A percentile compares a stretch with the other conserved stretches of the same genome.
These are phyloP conservation scores for Hordeum marinum DNA, from an alignment of 176 grass and related monocot species.

Conservation along the genomic window DNA sequence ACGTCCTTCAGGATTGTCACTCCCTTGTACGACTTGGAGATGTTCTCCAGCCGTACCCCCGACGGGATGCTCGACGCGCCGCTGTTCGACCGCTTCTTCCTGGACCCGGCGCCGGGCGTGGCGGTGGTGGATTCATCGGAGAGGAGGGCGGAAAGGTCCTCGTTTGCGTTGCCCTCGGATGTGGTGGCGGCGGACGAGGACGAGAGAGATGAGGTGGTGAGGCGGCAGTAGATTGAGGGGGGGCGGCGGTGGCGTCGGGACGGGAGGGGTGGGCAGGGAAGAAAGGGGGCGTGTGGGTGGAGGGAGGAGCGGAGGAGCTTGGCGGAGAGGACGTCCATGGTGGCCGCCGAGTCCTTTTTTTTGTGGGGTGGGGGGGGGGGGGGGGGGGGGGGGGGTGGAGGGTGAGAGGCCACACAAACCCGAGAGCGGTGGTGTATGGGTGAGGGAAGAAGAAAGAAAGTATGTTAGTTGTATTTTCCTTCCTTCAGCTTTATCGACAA, in stretches of 20 bases:
- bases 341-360: constrained; percentile 19
- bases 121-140: constrained; percentile 13
- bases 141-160: constrained; percentile 53
- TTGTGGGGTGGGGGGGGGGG: too few relatives aligned
- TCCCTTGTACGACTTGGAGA: constrained; percentile 82
- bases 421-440: neutral
- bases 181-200: constrained; percentile 27
- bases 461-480: neutral
- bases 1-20: constrained; percentile 79
- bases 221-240: constrained; percentile 29
- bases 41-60: constrained; percentile 72
- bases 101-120: constrained; percentile 7
- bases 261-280: neutral
- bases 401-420: constrained; percentile 26
- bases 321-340: constrained; percentile 62
- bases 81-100: constrained; percentile 60
- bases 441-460: constrained; percentile 15
- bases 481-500: too few relatives aligned
- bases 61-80: constrained; percentile 90
- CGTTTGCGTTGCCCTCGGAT: neutral
- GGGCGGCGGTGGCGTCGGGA: constrained; percentile 19
- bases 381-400: too few relatives aligned
- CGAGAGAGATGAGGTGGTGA: constrained; percentile 31
- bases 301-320: constrained; percentile 51
- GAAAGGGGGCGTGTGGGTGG: constrained; percentile 10